Evolutionary conservation across 2,329 filamentous ascomycete genomes (phyloP), one percentile per base, ranked within the genome.

Genomic region (Xylaria sp.): DNA sequence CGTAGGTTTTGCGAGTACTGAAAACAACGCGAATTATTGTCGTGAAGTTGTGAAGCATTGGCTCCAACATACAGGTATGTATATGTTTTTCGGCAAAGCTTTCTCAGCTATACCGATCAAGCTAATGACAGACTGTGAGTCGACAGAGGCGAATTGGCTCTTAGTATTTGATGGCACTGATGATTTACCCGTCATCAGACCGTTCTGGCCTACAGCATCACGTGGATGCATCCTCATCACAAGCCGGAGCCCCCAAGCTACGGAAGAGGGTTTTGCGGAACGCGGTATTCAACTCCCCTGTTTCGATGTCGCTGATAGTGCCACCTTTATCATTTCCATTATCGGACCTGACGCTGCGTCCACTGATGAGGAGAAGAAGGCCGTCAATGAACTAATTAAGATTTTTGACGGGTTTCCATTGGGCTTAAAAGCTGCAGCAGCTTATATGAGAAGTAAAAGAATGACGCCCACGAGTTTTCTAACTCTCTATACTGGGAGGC

Each of bases 81-180:
- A 47, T 47, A 17, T 17, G n/a, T 47, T 17, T 47, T 47, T 47
- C 42, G n/a, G 42, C n/a, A 9, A 17, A 47, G 42, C 42, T 47
- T 47, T 47, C 42, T 47, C n/a, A 17, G 17, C 42, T 9, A n/a
- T 47, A 17, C 42, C n/a, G 17, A n/a, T 47, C 42, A 9, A n/a
- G 42, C 42, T 47, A 47, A 47, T 47, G 42, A 47, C 42, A 17
- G n/a, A 47, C n/a, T 47, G 42, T 47, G 42, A 47, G 42, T n/a
- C 42, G 42, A 47, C 42, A n/a, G 42, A 47, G 42, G 8, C 42
- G n/a, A 47, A 47, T 47, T 47, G 42, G 17, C 17, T 47, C 42
- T 47, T 47, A n/a, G 42, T n/a, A 11, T 47, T 11, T 47, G 42
- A 47, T 47, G 42, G 42, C 42, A 17, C 42, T 47, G 42, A 47